Base-by-base conservation (phyloP, 1,139 yeast species). In the Keqinozyma sinolaborantium region DNA sequence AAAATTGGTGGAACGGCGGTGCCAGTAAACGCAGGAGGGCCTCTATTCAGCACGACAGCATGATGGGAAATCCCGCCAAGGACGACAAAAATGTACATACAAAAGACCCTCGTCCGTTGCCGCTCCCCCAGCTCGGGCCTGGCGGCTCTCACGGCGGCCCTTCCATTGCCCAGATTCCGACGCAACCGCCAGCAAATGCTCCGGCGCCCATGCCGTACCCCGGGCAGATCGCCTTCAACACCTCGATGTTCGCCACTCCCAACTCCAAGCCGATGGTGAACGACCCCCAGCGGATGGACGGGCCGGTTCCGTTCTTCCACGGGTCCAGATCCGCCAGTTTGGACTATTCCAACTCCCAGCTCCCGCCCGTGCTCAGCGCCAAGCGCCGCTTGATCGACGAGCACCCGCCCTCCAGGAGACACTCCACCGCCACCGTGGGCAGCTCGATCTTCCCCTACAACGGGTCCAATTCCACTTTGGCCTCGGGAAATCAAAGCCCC, bases 1-100 rank as follows among this genome's bases (percentile, higher is more conserved):
- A 88, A 53, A 87, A 87, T 59, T 88, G 96, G 96, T 88, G 95
- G 96, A 88, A 88, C 51, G 95, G 95, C 5, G 94, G 95, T 9
- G 90, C 94, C 12, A 85, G 83, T 48, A 70, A 94, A 38, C 63
- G 95, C 42, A 70, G 87, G 45, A 55, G 85, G 40, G 79, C 80
- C 3, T 54, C 61, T 35, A 37, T 43, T 14, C 40, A 40, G 24
- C 35, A 35, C 11, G 41, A 37, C 29, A 15, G 24, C 16, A 23
- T n/a, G 10, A 14, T 10, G 16, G 9, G 9, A 9, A 18, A 16
- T 26, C 30, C 20, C 15, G 18, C 30, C 11, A 26, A 11, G 10
- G 21, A 18, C 21, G 21, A 18, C 7, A 18, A 18, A 18, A 18
- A 7, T 18, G n/a, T n/a, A n/a, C n/a, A n/a, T n/a, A 7, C 21